Evolutionary conservation across 2,329 filamentous ascomycete species (phyloP).

Genomic region (Podosphaera leucotricha): DNA sequence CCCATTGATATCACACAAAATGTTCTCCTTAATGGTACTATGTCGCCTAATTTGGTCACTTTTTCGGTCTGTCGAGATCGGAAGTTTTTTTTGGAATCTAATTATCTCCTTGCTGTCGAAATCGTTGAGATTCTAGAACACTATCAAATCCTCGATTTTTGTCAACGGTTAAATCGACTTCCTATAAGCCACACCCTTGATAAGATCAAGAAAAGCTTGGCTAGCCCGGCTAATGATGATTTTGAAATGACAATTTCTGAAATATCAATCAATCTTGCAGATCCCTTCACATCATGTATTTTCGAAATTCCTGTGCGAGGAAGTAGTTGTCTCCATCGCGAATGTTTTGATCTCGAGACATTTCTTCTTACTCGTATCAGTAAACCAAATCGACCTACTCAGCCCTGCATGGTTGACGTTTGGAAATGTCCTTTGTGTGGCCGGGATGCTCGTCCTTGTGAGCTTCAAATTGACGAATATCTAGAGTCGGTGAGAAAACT

Average conservation of each 20-base stretch:
- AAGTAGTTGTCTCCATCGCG: slow-evolving; percentile 44
- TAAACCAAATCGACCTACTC: slow-evolving; percentile 21
- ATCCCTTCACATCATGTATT: slow-evolving; percentile 41
- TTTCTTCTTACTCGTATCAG: slow-evolving; percentile 44
- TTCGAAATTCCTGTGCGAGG: slow-evolving; percentile 53
- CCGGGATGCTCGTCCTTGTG: slow-evolving; percentile 49
- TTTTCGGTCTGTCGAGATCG: slow-evolving; percentile 8
- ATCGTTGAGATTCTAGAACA: slow-evolving; percentile 32
- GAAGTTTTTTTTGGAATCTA: slow-evolving; percentile 16
- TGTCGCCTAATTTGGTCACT: slow-evolving; percentile 5
- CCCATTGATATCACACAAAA: slow-evolving; percentile 48
- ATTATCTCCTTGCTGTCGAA: slow-evolving; percentile 49
- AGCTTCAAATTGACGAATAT: slow-evolving; percentile 52
- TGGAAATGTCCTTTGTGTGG: slow-evolving; percentile 79
- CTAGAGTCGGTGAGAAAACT: slow-evolving; percentile 34
- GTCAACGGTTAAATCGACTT: slow-evolving; percentile 18
- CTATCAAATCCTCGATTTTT: slow-evolving; percentile 19
- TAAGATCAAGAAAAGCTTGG: slow-evolving; percentile 31
- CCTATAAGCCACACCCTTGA: slow-evolving; percentile 26
- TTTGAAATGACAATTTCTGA: slow-evolving; percentile 32
- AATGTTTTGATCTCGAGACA: slow-evolving; percentile 75
- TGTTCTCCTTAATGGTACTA: slow-evolving; percentile 6
- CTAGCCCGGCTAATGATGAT: slow-evolving; percentile 28
- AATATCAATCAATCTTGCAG: slow-evolving; percentile 37
- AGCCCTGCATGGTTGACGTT: slow-evolving; percentile 37